phyloP scores from a whole-genome alignment of 2,329 filamentous ascomycete species.

The Nothophoma quercina region DNA sequence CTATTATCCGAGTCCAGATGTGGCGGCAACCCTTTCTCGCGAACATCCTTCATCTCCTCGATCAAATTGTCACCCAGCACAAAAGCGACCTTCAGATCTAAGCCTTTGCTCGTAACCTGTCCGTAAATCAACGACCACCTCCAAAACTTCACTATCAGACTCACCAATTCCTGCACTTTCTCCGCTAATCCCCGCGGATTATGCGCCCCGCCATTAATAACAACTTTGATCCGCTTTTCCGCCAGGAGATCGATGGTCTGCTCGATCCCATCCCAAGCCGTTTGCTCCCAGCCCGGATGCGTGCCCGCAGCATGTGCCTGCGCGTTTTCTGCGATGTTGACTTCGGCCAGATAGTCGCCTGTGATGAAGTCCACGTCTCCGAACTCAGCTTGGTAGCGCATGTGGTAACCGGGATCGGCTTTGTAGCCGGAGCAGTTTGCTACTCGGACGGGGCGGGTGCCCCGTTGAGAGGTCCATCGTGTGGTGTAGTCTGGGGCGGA shows the following conservation, averaged over 20 bases:
- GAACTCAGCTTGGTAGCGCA: conserved; percentile 45
- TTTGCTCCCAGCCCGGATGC: conserved; percentile 56
- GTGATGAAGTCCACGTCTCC: conserved; percentile 52
- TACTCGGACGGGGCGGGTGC: conserved; percentile 45
- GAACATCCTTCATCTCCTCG: conserved; percentile 37
- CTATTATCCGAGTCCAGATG: conserved; percentile 55
- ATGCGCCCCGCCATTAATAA: conserved; percentile 65
- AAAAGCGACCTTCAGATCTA: conserved; percentile 55
- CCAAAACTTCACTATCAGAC: background rate
- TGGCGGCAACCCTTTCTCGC: conserved; percentile 47
- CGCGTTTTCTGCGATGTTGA: conserved; percentile 58
- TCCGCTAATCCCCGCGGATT: conserved; percentile 62
- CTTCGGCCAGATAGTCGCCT: conserved; percentile 54
- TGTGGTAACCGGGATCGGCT: conserved; percentile 50
- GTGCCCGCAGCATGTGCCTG: conserved; percentile 50
- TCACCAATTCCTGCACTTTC: conserved; percentile 52
- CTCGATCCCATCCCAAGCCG: conserved; percentile 59
- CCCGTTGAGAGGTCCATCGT: conserved; percentile 39
- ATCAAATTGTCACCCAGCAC: conserved; percentile 57
- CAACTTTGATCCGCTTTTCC: conserved; percentile 61
- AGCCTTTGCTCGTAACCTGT: conserved; percentile 46
- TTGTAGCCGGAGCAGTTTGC: conserved; percentile 51
- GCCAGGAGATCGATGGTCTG: conserved; percentile 56
- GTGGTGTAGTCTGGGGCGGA: conserved; percentile 23
- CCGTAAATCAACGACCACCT: background rate